These are phyloP conservation scores for Dendrobium catenatum DNA, from an alignment of 106 monocot genomes.

Conservation along the genomic window DNA sequence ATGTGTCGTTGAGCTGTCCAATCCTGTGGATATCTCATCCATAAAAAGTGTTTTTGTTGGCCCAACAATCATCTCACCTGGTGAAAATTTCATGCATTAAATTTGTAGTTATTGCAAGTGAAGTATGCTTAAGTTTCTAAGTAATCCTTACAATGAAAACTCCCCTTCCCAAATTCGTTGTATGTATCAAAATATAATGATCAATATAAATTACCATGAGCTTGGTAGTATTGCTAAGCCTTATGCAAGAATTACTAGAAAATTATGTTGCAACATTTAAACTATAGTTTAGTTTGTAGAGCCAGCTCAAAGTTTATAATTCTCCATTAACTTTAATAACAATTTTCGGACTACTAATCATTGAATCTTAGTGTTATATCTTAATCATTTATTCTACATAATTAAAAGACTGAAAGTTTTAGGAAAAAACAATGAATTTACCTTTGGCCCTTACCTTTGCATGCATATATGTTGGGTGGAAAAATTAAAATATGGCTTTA, in stretches of 20 bases:
- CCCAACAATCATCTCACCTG: slow-evolving; percentile 93
- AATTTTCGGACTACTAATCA: background rate
- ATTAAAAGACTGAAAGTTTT: too few species aligned
- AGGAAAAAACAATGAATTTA: too few species aligned
- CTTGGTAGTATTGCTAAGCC: background rate
- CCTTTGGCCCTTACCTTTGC: too few species aligned
- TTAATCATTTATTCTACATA: too few species aligned
- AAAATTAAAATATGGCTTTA: too few species aligned
- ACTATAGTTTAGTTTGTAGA: background rate
- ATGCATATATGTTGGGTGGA: too few species aligned
- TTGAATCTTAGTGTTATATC: too few species aligned
- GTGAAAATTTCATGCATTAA: background rate
- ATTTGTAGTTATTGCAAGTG: background rate
- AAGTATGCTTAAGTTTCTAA: background rate
- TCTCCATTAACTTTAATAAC: too few species aligned
- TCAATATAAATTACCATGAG: background rate
- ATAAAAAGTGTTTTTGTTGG: slow-evolving; percentile 79
- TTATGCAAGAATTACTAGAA: background rate
- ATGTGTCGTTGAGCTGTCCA: slow-evolving; percentile 80
- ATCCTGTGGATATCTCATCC: slow-evolving; percentile 97
- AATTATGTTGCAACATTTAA: background rate
- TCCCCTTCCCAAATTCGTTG: background rate
- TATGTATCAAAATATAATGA: background rate
- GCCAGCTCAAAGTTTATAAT: too few species aligned
- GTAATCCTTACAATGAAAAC: background rate